Evolutionary conservation across 176 grass and related monocot genomes (phyloP), one percentile per base, ranked within the genome.

Genomic region (Musa beccarii): DNA sequence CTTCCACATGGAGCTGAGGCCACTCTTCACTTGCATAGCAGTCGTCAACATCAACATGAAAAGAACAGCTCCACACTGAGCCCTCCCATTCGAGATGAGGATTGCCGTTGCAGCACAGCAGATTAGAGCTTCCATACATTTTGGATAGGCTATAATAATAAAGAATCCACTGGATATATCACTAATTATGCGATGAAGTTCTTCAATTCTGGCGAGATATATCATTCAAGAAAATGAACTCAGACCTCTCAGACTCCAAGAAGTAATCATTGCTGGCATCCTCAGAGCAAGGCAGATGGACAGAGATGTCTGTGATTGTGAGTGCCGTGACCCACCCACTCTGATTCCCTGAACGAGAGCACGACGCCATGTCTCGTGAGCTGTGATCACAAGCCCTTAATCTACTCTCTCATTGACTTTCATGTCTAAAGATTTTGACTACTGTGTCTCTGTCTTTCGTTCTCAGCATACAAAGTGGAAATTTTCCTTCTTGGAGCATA

Each of bases 261-360:
- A 26, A 66, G 24, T 14, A 20, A 70, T 51, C 68, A 70, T n/a
- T 21, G 68, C 13, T 11, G 68, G 50, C 43, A 70, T 66, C 63
- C 63, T 66, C 63, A 66, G 22, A 66, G 57, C 16, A 66, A 66
- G 63, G 63, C 63, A 26, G 63, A 66, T 9, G 63, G 23, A 66
- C n/a, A 63, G 22, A 66, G 63, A 9, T 66, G 22, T 13, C 22
- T 26, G 61, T 25, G 4, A 43, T 26, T 66, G 63, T 66, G 68
- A 52, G 34, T 52, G 34, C 34, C 52, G 16, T 51, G 34, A 12
- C 68, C 68, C 68, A 71, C 68, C 68, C 14, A 20, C 15, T 26
- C 52, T 73, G 52, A 73, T 73, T 54, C 71, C 52, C 71, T 55
- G 52, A 55, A 54, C 34, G 51, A 73, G 68, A 52, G 68, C 68